A percentile compares a stretch with the other conserved stretches of the same genome.
These are phyloP conservation scores for Fagus crenata DNA, from an alignment of 306 rosid species.

Conservation along the genomic window DNA sequence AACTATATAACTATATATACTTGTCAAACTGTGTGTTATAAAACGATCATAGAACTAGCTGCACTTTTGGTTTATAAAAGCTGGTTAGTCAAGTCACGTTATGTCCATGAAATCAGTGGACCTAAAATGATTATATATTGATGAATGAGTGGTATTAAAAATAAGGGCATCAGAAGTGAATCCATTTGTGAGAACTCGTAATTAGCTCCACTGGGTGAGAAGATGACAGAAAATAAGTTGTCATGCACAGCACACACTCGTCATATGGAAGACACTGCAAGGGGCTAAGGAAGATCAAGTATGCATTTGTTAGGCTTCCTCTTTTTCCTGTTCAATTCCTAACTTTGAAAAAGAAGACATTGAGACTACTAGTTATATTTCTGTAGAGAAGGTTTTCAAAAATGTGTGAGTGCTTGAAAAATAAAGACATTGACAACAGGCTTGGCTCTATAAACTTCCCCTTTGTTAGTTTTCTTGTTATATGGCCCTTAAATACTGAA, in stretches of 20 bases:
- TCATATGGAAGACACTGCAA: neutral
- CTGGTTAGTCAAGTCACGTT: neutral
- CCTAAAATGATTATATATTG: neutral
- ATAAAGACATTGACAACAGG: neutral
- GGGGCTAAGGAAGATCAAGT: neutral
- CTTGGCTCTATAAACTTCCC: neutral
- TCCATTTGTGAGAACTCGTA: neutral
- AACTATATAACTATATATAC: neutral
- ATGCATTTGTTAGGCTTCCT: neutral
- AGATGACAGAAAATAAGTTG: neutral
- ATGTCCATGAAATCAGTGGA: neutral
- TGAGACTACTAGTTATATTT: neutral
- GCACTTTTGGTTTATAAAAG: neutral
- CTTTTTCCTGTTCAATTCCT: neutral
- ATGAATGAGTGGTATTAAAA: neutral
- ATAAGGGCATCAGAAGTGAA: neutral
- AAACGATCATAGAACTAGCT: neutral
- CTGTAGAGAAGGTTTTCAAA: neutral
- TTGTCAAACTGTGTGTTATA: neutral
- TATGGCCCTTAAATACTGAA: neutral
- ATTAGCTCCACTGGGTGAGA: no score
- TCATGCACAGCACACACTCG: neutral
- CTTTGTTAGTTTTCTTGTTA: neutral
- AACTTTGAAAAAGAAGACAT: conserved; percentile 3
- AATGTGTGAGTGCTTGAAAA: neutral